Conservation (phyloP, 2,329 filamentous ascomycete genomes). For the Xylariales sp. region DNA sequence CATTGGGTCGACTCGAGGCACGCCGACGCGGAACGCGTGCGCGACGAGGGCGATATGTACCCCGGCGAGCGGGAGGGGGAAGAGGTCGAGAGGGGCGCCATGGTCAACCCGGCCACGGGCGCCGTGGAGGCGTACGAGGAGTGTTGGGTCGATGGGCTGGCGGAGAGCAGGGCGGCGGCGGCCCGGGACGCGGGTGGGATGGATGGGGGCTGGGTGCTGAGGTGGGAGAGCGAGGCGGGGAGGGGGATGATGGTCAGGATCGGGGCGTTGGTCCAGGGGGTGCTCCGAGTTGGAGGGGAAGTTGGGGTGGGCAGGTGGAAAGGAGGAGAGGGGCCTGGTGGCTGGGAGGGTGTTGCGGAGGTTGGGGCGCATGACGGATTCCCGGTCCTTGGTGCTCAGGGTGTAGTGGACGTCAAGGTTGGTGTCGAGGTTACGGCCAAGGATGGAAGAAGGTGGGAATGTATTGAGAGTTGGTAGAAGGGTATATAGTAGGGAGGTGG, state of each 20-base stretch:
- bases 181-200: neutral
- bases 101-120: slow-evolving; percentile 54
- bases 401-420: neutral
- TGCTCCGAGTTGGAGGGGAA: neutral
- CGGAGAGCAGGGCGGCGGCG: neutral
- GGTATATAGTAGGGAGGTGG: no score
- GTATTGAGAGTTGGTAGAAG: slow-evolving; percentile 7
- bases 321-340: neutral
- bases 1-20: slow-evolving; percentile 58
- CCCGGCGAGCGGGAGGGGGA: slow-evolving; percentile 25
- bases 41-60: slow-evolving; percentile 55
- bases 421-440: neutral
- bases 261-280: slow-evolving; percentile 3
- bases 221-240: neutral
- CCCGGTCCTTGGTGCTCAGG: neutral
- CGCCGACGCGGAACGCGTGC: slow-evolving; percentile 28
- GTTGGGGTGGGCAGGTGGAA: slow-evolving; percentile 2
- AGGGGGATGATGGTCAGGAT: slow-evolving; percentile 6
- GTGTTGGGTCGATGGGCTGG: slow-evolving; percentile 10
- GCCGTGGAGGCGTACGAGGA: slow-evolving; percentile 9
- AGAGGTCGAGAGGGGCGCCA: slow-evolving; percentile 51
- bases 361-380: slow-evolving; percentile 3
- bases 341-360: slow-evolving; percentile 1
- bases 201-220: slow-evolving; percentile 7
- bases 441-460: slow-evolving; percentile 5